These are phyloP conservation scores for Diaporthe nobilis DNA, from an alignment of 2,329 filamentous ascomycete genomes.

Conservation along the genomic window DNA sequence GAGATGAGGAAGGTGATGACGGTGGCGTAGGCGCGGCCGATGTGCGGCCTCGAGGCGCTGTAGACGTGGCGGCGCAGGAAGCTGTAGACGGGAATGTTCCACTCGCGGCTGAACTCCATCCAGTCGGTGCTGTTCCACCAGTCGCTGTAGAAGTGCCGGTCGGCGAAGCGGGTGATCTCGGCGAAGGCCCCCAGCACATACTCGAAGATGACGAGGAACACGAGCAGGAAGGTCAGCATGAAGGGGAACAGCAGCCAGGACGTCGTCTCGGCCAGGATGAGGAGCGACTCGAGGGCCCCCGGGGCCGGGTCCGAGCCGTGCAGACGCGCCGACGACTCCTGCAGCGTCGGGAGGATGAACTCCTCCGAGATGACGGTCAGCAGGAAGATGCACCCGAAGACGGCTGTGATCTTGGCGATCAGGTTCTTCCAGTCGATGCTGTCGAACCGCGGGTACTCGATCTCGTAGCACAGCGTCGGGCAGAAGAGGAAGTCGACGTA, in stretches of 20 bases:
- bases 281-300: slow-evolving; percentile 73
- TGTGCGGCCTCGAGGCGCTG: slow-evolving; percentile 81
- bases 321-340: slow-evolving; percentile 74
- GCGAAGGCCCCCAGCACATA: slow-evolving; percentile 95
- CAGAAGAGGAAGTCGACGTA: slow-evolving; percentile 91
- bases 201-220: slow-evolving; percentile 98
- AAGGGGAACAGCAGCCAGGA: slow-evolving; percentile 95
- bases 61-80: slow-evolving; percentile 97
- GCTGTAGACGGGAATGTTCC: slow-evolving; percentile 98
- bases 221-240: slow-evolving; percentile 94
- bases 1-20: slow-evolving; percentile 93
- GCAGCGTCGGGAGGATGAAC: slow-evolving; percentile 92
- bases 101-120: slow-evolving; percentile 96
- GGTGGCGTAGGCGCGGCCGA: slow-evolving; percentile 84
- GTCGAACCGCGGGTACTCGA: slow-evolving; percentile 89
- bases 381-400: slow-evolving; percentile 97
- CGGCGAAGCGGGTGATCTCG: slow-evolving; percentile 93
- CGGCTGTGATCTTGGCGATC: slow-evolving; percentile 86
- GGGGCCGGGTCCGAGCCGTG: slow-evolving; percentile 53
- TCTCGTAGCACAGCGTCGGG: slow-evolving; percentile 96
- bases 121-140: slow-evolving; percentile 87
- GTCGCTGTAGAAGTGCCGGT: slow-evolving; percentile 91
- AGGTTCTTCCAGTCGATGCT: slow-evolving; percentile 85
- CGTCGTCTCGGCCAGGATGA: slow-evolving; percentile 91
- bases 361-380: slow-evolving; percentile 93